Conservation (phyloP, 148 eudicot genomes). For the Nyssa sinensis region DNA sequence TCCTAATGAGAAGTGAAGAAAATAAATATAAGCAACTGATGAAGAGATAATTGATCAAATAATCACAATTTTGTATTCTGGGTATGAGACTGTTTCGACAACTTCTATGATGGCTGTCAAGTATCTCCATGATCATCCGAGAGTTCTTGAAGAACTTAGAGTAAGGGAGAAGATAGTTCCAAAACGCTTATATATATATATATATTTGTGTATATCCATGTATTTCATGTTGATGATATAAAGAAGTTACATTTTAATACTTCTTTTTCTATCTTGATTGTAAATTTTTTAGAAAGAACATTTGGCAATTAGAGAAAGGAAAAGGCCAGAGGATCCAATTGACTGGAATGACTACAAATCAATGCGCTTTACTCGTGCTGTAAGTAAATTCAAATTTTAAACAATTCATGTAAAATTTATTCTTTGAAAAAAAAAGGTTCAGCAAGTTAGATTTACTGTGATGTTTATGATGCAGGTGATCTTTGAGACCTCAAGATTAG, state of each 20-base stretch:
- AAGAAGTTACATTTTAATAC: background rate
- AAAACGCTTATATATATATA: background rate
- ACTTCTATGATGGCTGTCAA: slow-evolving; percentile 99
- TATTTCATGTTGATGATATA: no score
- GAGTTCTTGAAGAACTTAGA: slow-evolving; percentile 78
- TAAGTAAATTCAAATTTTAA: slow-evolving; percentile 33
- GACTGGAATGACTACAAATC: slow-evolving; percentile 83
- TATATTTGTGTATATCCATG: background rate
- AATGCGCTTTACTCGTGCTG: slow-evolving; percentile 93
- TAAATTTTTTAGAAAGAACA: slow-evolving; percentile 66
- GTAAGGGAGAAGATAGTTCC: slow-evolving; percentile 36
- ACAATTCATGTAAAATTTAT: background rate
- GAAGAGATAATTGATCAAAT: slow-evolving; percentile 95
- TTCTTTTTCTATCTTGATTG: background rate
- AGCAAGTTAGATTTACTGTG: background rate
- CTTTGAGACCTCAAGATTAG: slow-evolving; percentile 91
- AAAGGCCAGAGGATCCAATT: slow-evolving; percentile 72
- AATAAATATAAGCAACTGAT: slow-evolving; percentile 61
- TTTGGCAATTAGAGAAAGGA: slow-evolving; percentile 71
- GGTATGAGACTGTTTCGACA: slow-evolving; percentile 96
- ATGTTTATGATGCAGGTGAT: slow-evolving; percentile 63
- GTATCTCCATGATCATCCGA: slow-evolving; percentile 98
- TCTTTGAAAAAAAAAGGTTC: background rate
- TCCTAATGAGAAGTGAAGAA: slow-evolving; percentile 55
- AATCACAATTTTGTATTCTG: slow-evolving; percentile 91